Base-by-base conservation (phyloP, 306 rosid species). In the Elaeagnus macrophylla region DNA sequence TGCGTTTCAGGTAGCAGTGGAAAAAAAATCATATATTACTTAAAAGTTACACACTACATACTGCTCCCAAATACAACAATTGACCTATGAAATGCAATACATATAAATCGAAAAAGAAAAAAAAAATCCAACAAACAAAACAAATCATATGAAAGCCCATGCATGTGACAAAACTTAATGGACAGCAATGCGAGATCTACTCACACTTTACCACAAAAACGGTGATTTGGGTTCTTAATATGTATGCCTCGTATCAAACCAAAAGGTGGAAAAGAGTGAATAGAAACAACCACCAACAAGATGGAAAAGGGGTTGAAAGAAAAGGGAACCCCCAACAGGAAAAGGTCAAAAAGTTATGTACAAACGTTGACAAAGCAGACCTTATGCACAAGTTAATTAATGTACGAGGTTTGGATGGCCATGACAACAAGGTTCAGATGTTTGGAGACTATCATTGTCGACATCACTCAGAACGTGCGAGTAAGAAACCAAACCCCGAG, bases 401-500 rank as follows among this genome's bases (percentile, higher is more conserved):
- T 25, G 32, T 25, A 25, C 32, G 32, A 25, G 32, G 32, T 25
- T 3, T 25, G 36, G 37, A 51, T 43, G 58, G 66, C 69, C 73
- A 53, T 52, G 37, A 48, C 45, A 32, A 72, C 50, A 13, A n/a
- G 67, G 55, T 55, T 48, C 60, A 39, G 53, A 67, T 54, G 19
- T 48, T 38, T 25, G 36, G 63, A 56, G 43, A 63, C 75, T 37
- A 46, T 9, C 59, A 59, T 41, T 17, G 35, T 53, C 25, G 42
- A 64, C 35, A 45, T 82, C 81, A 88, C 59, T 93, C 99, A 7
- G 95, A 58, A 32, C 96, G 95, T 51, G 95, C 80, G 51, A 84
- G 83, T 65, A 93, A 81, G 79, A 93, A 93, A 48, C 83, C 95
- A 19, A 93, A 93, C 48, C 99, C 99, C 0, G 99, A 93, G 79